phyloP scores from a whole-genome alignment of 148 eudicot species.

The Talinum fruticosum region DNA sequence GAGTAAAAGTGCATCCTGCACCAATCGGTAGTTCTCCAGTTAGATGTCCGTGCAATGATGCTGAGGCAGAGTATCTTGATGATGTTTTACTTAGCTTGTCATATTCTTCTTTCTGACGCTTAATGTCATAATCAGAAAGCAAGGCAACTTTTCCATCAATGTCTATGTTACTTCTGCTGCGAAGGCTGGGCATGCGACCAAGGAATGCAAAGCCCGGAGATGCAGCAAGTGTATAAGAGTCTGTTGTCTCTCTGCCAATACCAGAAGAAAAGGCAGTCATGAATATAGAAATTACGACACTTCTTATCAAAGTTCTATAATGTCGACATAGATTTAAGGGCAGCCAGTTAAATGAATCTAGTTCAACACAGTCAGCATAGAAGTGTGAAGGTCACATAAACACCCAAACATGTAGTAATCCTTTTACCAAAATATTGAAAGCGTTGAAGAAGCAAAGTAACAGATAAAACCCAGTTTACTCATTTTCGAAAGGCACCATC shows the following conservation, averaged over 20 bases:
- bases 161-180: constrained; percentile 38
- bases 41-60: constrained; percentile 44
- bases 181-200: constrained; percentile 38
- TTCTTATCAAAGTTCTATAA: neutral
- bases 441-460: neutral
- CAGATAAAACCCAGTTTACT: neutral
- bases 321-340: neutral
- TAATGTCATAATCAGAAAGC: constrained; percentile 47
- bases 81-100: constrained; percentile 35
- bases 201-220: constrained; percentile 67
- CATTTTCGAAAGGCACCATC: neutral
- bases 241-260: constrained; percentile 64
- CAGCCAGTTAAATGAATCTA: neutral
- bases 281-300: neutral
- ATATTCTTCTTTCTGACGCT: constrained; percentile 33
- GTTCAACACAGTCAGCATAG: constrained; percentile 3
- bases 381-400: neutral
- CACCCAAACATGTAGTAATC: neutral
- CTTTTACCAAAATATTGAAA: neutral
- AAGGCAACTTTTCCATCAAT: constrained; percentile 48
- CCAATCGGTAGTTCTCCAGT: constrained; percentile 64
- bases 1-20: constrained; percentile 70
- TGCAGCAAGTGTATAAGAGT: constrained; percentile 69
- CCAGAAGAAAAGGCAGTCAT: constrained; percentile 8
- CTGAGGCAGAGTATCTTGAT: constrained; percentile 44